Conservation (phyloP, 2,329 filamentous ascomycete species). For the Colletotrichum sidae region DNA sequence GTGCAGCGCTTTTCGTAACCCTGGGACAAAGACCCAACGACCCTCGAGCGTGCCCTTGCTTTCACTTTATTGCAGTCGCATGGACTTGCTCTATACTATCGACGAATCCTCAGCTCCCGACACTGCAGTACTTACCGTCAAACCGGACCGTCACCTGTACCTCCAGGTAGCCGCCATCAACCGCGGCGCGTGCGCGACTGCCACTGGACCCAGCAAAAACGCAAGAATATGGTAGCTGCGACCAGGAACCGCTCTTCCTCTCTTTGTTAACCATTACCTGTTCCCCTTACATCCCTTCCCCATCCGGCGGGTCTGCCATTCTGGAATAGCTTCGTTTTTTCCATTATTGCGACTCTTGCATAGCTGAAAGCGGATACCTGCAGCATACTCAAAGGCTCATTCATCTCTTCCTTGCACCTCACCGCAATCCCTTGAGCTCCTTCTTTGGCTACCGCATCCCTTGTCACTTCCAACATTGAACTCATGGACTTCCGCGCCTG, state of each 20-base stretch:
- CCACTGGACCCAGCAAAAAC: constrained; percentile 1
- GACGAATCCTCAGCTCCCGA: constrained; percentile 10
- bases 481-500: constrained; percentile 25
- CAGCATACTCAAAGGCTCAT: constrained; percentile 20
- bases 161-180: background rate
- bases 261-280: constrained; percentile 32
- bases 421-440: constrained; percentile 5
- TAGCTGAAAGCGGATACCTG: constrained; percentile 16
- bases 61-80: constrained; percentile 18
- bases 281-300: constrained; percentile 32
- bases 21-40: constrained; percentile 29
- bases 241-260: constrained; percentile 31
- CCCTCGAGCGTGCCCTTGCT: constrained; percentile 22
- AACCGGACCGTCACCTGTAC: background rate
- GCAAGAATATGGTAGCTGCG: constrained; percentile 33
- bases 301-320: constrained; percentile 33
- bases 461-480: constrained; percentile 29
- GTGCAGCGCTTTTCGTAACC: constrained; percentile 14
- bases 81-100: background rate
- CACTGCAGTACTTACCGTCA: constrained; percentile 14
- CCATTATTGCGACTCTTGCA: background rate
- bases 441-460: constrained; percentile 22
- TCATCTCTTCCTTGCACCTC: constrained; percentile 1
- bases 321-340: constrained; percentile 36
- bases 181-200: constrained; percentile 36